Evolutionary conservation across 1,284 basidiomycete species (phyloP).

Genomic region (Cryptococcus sp.): DNA sequence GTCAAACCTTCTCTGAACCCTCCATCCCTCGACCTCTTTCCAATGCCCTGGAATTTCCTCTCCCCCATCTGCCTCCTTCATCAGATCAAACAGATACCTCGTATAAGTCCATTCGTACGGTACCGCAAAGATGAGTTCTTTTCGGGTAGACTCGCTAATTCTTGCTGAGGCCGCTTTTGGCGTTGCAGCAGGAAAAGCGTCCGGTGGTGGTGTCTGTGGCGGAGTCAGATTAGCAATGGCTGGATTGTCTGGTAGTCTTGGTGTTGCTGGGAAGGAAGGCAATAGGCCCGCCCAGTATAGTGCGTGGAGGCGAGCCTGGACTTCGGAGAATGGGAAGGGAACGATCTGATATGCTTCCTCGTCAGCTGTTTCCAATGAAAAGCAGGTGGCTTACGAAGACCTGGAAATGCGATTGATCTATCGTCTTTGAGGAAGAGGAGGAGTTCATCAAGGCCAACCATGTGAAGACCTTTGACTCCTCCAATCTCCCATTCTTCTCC

Average conservation of each 20-base stretch:
- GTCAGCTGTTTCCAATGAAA: not conserved
- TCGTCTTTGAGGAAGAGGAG: constrained; percentile 46
- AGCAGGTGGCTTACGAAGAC: constrained; percentile 30
- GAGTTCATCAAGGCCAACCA: constrained; percentile 37
- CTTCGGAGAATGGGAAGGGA: constrained; percentile 50
- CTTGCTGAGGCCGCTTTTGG: not conserved
- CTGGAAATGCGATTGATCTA: constrained; percentile 43
- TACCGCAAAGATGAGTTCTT: constrained; percentile 33
- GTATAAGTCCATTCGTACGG: constrained; percentile 39
- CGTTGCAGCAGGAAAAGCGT: not conserved
- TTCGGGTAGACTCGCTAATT: constrained; percentile 13
- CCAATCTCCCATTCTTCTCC: constrained; percentile 22
- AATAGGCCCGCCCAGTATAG: constrained; percentile 35
- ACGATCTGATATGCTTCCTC: constrained; percentile 44
- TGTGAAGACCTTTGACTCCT: constrained; percentile 37
- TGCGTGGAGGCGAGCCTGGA: constrained; percentile 42
- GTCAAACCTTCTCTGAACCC: constrained; percentile 25
- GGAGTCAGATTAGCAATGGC: constrained; percentile 22
- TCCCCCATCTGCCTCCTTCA: constrained; percentile 23
- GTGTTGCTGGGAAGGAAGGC: constrained; percentile 25
- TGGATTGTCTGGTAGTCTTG: constrained; percentile 21
- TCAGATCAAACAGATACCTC: constrained; percentile 33
- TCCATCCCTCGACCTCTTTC: constrained; percentile 22
- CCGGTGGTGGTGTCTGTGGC: not conserved
- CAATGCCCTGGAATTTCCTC: constrained; percentile 18